Conservation (phyloP, 2,329 filamentous ascomycete species). For the Aspergillus sclerotialis region DNA sequence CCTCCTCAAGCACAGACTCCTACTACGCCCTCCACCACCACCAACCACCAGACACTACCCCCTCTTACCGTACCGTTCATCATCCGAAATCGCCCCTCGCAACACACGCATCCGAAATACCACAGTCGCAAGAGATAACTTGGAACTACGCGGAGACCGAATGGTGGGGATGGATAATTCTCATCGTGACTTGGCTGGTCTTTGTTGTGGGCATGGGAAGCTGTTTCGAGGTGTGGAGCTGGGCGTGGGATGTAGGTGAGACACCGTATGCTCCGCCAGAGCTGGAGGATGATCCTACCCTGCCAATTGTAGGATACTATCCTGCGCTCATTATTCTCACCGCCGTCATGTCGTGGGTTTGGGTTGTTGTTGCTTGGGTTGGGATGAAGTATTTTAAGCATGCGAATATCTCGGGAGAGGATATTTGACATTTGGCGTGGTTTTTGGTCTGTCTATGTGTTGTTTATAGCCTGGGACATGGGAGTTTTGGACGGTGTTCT, state of each 20-base stretch:
- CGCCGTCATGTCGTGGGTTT: constrained; percentile 96
- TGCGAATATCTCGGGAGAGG: constrained; percentile 73
- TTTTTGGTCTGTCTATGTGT: background rate
- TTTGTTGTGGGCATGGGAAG: constrained; percentile 97
- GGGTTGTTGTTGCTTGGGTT: constrained; percentile 95
- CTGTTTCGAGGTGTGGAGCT: constrained; percentile 91
- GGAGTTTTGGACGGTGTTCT: background rate
- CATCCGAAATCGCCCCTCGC: constrained; percentile 33
- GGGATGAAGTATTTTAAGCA: constrained; percentile 99
- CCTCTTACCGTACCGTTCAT: constrained; percentile 21
- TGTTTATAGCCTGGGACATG: background rate
- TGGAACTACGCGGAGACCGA: constrained; percentile 95
- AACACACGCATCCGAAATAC: constrained; percentile 25
- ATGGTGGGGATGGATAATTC: constrained; percentile 95
- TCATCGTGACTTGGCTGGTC: constrained; percentile 86
- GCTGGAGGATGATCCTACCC: constrained; percentile 85
- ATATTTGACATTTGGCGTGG: constrained; percentile 25
- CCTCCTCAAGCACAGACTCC: constrained; percentile 56
- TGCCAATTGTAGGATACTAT: constrained; percentile 96
- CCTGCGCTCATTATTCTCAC: constrained; percentile 89
- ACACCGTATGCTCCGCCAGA: constrained; percentile 94
- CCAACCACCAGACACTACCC: constrained; percentile 31
- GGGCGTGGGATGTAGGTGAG: constrained; percentile 98
- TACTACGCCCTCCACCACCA: constrained; percentile 52
- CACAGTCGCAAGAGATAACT: constrained; percentile 36